These are phyloP conservation scores for Mortierella hygrophila DNA, from an alignment of 192 early-diverging fungal species.

Conservation along the genomic window DNA sequence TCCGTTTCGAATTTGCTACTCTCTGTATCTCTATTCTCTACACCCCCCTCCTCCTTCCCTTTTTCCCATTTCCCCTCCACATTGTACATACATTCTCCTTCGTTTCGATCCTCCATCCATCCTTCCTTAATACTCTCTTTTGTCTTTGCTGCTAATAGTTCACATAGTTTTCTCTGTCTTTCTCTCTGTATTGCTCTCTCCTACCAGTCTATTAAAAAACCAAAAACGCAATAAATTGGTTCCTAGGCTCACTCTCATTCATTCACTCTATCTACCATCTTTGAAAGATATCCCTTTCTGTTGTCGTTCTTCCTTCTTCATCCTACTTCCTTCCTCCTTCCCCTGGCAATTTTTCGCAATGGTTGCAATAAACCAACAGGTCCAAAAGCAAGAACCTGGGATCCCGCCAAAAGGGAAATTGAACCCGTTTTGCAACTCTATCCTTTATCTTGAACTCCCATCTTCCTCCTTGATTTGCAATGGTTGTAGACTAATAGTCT, in stretches of 20 bases:
- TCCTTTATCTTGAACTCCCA: no score
- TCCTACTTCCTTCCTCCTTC: no score
- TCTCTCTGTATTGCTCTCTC: not conserved
- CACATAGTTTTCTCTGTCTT: not conserved
- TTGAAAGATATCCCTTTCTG: not conserved
- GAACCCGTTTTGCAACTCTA: no score
- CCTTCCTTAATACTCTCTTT: not conserved
- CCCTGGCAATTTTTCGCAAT: no score
- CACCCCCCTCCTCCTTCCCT: not conserved
- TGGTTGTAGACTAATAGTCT: not conserved
- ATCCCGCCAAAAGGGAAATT: no score
- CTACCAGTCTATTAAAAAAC: slow-evolving; percentile 2
- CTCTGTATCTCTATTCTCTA: not conserved
- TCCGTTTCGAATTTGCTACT: not conserved
- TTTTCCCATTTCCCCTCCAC: not conserved
- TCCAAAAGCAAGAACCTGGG: no score
- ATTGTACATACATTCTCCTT: not conserved
- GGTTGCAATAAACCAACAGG: no score
- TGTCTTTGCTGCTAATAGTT: not conserved
- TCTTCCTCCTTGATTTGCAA: not conserved
- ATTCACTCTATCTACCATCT: not conserved
- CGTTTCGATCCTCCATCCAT: not conserved
- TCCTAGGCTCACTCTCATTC: not conserved
- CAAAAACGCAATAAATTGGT: slow-evolving; percentile 2
- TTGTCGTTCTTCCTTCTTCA: not conserved